Base-by-base conservation (phyloP, 768 basidiomycete species). In the Scleroderma bovista region DNA sequence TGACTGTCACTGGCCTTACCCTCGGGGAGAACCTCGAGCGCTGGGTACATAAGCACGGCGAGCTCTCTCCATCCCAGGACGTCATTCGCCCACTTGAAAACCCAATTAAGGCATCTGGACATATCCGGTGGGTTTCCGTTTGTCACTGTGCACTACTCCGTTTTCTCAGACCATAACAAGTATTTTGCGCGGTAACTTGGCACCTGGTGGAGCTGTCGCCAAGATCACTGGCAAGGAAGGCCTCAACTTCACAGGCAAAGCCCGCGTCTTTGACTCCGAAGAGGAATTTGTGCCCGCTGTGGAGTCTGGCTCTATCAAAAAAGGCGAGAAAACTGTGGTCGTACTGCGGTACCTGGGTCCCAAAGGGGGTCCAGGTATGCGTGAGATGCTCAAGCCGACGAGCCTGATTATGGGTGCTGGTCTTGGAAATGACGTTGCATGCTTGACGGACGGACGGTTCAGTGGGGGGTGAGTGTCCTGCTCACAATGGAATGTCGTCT, bases 371-470 rank as follows among this genome's bases (percentile, higher is more conserved):
- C 95, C 95, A 31, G 93, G 93, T 55, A 99, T 99, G 95, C 95
- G 93, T 44, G 96, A 99, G 75, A 99, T 99, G 96, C 77, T 98
- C 51, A 97, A 97, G 67, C 94, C 94, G 22, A 98, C 95, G 29
- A 91, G 90, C 73, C 67, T 98, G 62, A 93, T 99, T 68, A 98
- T 99, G 91, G 96, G 96, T 48, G 96, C 96, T 12, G 96, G 96
- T 11, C 77, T 98, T 11, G 96, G 96, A 11, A 74, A 87, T 57
- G 95, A 98, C 59, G 96, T 98, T 44, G 95, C 95, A 34, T 97
- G 92, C 68, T 69, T 99, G 57, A 99, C 96, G 16, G 95, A 99
- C 70, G 96, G 96, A 45, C 84, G 96, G 57, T 99, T 99, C 76
- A 92, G 89, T 65, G 94, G 94, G 73, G 94, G 94, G 93, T 96